Base-by-base conservation (phyloP, 31 red algal species). In the Bonnemaisonia californica region DNA sequence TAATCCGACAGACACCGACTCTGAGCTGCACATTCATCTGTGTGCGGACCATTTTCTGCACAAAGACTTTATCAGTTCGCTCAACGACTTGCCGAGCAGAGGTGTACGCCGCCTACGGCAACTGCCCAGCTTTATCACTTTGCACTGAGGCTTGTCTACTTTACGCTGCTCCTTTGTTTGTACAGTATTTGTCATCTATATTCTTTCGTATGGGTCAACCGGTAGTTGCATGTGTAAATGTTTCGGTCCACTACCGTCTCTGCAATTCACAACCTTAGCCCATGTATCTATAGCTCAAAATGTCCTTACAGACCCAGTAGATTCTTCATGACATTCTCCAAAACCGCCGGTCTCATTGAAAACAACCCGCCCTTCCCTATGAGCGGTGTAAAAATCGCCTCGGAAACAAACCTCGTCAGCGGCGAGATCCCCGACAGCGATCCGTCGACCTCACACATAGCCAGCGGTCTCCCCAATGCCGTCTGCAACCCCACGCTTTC, bases 11-110 rank as follows among this genome's bases (percentile, higher is more conserved):
- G 0, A 4, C 13, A 11, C 19, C n/a, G 18, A 57, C 28, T 68
- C 16, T 16, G 68, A 79, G 47, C 27, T 81, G 37, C 57, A 68
- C 38, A 66, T 89, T 26, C 57, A 80, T 41, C 77, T 89, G 28
- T 29, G 86, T 21, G 86, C 76, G 0, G 86, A 89, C 40, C 86
- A 89, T 51, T 89, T 89, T 71, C 68, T 89, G 76, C 75, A 89
- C 86, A 60, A 76, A 56, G 19, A 66, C 18, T 89, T 81, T 75
- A 41, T 89, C 21, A 89, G 86, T 56, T 89, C 76, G 2, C 38
- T 89, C 36, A 81, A 89, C 57, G 77, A 89, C 23, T 41, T 68
- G 2, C 86, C 86, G 57, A 80, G 58, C 42, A 63, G 38, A 47
- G 21, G 45, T 64, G 68, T 34, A 16, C 16, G 86, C 19, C 60